Conservation (phyloP, 1,139 yeast species). For the Saccharomyces hybrid region DNA sequence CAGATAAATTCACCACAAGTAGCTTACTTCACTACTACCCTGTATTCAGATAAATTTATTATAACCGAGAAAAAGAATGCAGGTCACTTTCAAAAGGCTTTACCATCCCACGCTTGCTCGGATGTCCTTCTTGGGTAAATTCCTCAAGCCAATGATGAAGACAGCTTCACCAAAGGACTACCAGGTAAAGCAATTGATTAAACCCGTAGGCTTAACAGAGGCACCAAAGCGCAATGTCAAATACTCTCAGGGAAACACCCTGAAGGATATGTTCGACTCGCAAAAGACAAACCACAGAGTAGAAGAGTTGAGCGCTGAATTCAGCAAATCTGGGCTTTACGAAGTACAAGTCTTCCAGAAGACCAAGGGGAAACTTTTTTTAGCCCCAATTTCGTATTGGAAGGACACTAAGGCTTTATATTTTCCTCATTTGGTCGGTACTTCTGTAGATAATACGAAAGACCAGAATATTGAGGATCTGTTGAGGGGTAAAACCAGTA, state of each 20-base stretch:
- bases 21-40: background rate
- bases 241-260: conserved; percentile 28
- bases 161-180: conserved; percentile 33
- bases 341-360: conserved; percentile 73
- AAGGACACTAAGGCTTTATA: conserved; percentile 64
- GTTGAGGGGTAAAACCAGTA: conserved; percentile 28
- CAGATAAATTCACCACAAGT: background rate
- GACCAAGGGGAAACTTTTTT: conserved; percentile 77
- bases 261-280: conserved; percentile 41
- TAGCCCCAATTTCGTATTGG: conserved; percentile 72
- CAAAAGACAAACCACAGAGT: conserved; percentile 47
- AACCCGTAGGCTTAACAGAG: conserved; percentile 40
- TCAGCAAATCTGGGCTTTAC: conserved; percentile 76
- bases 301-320: conserved; percentile 62
- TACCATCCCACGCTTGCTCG: background rate
- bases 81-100: background rate
- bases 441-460: conserved; percentile 40
- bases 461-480: conserved; percentile 35
- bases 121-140: conserved; percentile 34
- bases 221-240: conserved; percentile 31
- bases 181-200: conserved; percentile 33
- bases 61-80: background rate
- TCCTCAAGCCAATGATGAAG: conserved; percentile 32
- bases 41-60: background rate
- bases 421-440: conserved; percentile 73